Conservation (phyloP, 805 yeast genomes). For the Yamadazyma endophytica region DNA sequence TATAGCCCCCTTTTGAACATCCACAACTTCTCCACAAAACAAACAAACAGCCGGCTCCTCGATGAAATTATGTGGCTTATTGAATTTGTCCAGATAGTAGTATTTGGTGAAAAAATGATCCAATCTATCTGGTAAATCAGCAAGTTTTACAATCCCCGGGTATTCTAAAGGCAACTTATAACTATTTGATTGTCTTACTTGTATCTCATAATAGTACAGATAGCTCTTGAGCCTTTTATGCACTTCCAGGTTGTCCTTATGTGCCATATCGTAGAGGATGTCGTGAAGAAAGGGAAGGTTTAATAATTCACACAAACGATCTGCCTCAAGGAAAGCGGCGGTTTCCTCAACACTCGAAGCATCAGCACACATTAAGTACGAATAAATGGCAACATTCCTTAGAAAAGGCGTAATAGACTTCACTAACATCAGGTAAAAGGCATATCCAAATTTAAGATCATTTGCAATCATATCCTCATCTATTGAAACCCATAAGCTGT, state of each 20-base stretch:
- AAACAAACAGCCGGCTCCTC: slow-evolving; percentile 84
- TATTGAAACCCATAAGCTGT: slow-evolving; percentile 1
- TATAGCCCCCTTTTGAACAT: slow-evolving; percentile 58
- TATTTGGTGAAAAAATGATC: slow-evolving; percentile 65
- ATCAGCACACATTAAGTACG: slow-evolving; percentile 50
- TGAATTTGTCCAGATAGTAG: slow-evolving; percentile 41
- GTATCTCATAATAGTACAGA: slow-evolving; percentile 4
- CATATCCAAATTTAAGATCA: slow-evolving; percentile 27
- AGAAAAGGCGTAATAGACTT: slow-evolving; percentile 61
- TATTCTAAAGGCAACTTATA: slow-evolving; percentile 38
- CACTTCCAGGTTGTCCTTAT: slow-evolving; percentile 18
- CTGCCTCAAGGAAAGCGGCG: slow-evolving; percentile 44
- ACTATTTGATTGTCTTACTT: slow-evolving; percentile 2
- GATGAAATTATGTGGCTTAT: slow-evolving; percentile 32
- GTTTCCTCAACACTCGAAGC: slow-evolving; percentile 23
- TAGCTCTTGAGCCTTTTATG: slow-evolving; percentile 19
- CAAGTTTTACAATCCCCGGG: slow-evolving; percentile 61
- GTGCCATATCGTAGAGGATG: slow-evolving; percentile 15
- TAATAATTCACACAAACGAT: slow-evolving; percentile 48
- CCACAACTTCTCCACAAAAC: slow-evolving; percentile 69
- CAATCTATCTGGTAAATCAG: slow-evolving; percentile 61
- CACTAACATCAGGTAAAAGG: slow-evolving; percentile 51
- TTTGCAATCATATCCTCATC: slow-evolving; percentile 13
- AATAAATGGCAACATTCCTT: slow-evolving; percentile 56
- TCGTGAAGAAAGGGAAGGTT: slow-evolving; percentile 38